phyloP scores from a whole-genome alignment of 495 filamentous ascomycete species.

The Penicillium macrosclerotiorum region DNA sequence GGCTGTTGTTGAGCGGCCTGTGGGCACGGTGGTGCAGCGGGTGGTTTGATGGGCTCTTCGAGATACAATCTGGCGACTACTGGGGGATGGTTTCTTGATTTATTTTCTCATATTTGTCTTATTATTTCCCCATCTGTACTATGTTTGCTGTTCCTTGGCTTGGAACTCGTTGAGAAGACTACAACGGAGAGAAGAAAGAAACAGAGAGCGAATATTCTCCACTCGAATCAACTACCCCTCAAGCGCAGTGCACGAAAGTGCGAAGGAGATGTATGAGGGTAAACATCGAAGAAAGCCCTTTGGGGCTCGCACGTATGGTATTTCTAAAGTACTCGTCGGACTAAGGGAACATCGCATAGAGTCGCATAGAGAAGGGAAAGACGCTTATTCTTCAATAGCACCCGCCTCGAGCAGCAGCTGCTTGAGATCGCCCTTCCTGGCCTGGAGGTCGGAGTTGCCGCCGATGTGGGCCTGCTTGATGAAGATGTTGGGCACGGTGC shows the following conservation, averaged over 20 bases:
- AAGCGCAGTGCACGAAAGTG: no score
- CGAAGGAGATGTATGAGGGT: no score
- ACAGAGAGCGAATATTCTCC: no score
- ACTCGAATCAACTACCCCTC: no score
- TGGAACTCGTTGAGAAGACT: no score
- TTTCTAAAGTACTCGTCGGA: no score
- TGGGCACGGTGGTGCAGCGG: conserved; percentile 79
- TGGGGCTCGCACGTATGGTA: no score
- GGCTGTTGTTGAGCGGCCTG: conserved; percentile 82
- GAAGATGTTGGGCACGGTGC: conserved; percentile 93
- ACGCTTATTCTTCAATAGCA: conserved; percentile 48
- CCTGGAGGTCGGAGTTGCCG: conserved; percentile 92
- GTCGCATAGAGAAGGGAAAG: not conserved
- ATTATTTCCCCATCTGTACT: conserved; percentile 3
- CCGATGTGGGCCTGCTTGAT: conserved; percentile 89
- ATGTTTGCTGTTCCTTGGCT: not conserved
- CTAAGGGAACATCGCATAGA: no score
- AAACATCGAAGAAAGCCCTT: no score
- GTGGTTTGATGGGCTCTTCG: conserved; percentile 52
- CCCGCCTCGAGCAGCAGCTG: conserved; percentile 62
- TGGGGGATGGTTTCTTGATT: not conserved
- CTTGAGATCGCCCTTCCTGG: conserved; percentile 54
- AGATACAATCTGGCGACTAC: no score
- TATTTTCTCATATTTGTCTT: not conserved
- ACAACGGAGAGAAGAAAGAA: no score